phyloP scores from a whole-genome alignment of 495 filamentous ascomycete species.

The Astrothelium macrocarpum region DNA sequence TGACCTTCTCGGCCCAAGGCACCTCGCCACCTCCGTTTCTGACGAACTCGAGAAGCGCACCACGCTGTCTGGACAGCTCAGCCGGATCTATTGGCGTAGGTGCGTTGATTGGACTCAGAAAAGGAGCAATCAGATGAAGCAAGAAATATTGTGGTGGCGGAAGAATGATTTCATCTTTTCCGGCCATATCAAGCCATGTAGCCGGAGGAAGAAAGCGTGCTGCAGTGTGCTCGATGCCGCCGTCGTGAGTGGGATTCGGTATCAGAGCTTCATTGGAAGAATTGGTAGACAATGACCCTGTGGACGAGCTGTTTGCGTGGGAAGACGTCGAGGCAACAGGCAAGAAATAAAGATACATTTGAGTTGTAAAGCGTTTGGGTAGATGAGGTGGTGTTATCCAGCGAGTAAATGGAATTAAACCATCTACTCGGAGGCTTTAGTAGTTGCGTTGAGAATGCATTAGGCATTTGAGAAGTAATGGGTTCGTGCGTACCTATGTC shows the following conservation, averaged over 20 bases:
- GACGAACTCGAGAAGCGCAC: constrained; percentile 50
- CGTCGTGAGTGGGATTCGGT: constrained; percentile 65
- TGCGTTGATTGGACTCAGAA: constrained; percentile 40
- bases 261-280: constrained; percentile 27
- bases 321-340: constrained; percentile 45
- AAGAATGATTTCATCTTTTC: constrained; percentile 60
- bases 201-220: constrained; percentile 62
- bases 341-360: constrained; percentile 96
- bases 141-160: constrained; percentile 89
- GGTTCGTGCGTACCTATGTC: constrained; percentile 48
- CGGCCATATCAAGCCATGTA: constrained; percentile 57
- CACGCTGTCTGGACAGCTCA: constrained; percentile 46
- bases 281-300: constrained; percentile 12
- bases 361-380: constrained; percentile 72
- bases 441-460: background rate
- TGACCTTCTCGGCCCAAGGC: constrained; percentile 69
- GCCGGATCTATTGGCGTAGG: constrained; percentile 28
- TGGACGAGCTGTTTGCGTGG: constrained; percentile 25
- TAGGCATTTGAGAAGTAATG: background rate
- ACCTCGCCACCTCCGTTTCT: constrained; percentile 41
- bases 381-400: constrained; percentile 77
- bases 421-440: constrained; percentile 30
- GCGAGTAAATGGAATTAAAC: constrained; percentile 72
- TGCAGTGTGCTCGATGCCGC: constrained; percentile 74
- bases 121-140: constrained; percentile 53